phyloP scores from a whole-genome alignment of 257 asterid genomes.

The Petunia axillaris region DNA sequence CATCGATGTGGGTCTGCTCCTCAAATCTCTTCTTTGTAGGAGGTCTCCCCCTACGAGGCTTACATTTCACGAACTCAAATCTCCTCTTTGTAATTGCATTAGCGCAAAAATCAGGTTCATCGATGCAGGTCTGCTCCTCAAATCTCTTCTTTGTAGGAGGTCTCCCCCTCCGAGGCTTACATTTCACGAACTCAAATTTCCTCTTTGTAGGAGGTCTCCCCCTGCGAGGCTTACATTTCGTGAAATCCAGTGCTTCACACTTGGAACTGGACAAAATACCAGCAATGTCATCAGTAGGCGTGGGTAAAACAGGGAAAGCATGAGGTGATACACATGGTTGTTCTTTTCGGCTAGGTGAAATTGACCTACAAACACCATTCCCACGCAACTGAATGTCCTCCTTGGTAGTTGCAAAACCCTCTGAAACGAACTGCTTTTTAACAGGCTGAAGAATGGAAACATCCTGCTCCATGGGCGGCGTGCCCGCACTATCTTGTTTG shows the following conservation, averaged over 20 bases:
- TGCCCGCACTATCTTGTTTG: constrained; percentile 35
- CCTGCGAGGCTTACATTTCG: constrained; percentile 23
- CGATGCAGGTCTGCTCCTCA: constrained; percentile 42
- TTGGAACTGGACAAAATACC: constrained; percentile 32
- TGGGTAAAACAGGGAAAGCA: constrained; percentile 33
- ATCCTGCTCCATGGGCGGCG: constrained; percentile 27
- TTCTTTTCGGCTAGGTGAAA: constrained; percentile 34
- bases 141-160: constrained; percentile 9
- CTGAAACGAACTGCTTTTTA: constrained; percentile 26
- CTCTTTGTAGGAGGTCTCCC: constrained; percentile 28
- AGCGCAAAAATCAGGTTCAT: constrained; percentile 51
- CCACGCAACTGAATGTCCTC: not conserved
- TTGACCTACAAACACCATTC: constrained; percentile 19
- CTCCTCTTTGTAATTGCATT: constrained; percentile 38
- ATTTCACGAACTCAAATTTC: no score
- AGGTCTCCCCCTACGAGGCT: no score
- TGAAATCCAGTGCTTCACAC: constrained; percentile 29
- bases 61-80: no score
- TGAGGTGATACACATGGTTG: constrained; percentile 28
- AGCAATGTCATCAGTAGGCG: constrained; percentile 32
- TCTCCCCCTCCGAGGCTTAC: no score
- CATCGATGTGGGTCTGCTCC: constrained; percentile 48
- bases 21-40: constrained; percentile 7
- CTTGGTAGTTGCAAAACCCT: constrained; percentile 16
- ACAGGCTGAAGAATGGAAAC: constrained; percentile 27